Conservation (phyloP, 805 yeast species). For the Ascoidea tarda region DNA sequence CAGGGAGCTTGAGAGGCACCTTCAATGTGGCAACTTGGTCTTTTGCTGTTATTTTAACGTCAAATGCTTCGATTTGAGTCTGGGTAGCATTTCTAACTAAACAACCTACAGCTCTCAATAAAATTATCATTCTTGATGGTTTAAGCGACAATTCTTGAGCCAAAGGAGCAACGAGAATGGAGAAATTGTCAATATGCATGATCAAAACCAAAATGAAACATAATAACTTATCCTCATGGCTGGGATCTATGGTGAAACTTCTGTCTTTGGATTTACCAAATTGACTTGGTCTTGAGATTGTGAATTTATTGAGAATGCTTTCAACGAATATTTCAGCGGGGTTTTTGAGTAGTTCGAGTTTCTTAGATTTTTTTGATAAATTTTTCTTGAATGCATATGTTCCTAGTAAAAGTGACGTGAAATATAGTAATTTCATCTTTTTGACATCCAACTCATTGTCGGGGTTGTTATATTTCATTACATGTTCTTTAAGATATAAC, state of each 20-base stretch:
- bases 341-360: constrained; percentile 46
- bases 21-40: constrained; percentile 72
- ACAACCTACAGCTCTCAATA: constrained; percentile 79
- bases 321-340: constrained; percentile 68
- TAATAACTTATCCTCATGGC: constrained; percentile 72
- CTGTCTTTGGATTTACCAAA: constrained; percentile 66
- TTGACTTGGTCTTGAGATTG: constrained; percentile 47
- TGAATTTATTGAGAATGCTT: constrained; percentile 57
- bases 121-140: constrained; percentile 51
- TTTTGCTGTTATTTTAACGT: constrained; percentile 40
- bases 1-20: constrained; percentile 86
- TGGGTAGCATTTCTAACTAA: constrained; percentile 54
- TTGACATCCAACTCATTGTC: constrained; percentile 28
- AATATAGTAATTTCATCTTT: constrained; percentile 60
- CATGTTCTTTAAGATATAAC: constrained; percentile 34
- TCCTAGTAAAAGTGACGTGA: constrained; percentile 68
- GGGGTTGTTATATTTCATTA: constrained; percentile 21
- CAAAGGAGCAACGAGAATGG: constrained; percentile 63
- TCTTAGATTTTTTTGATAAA: constrained; percentile 37
- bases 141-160: constrained; percentile 77
- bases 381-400: constrained; percentile 61
- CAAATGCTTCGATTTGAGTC: constrained; percentile 63
- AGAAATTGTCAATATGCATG: constrained; percentile 63
- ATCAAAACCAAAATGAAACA: constrained; percentile 64
- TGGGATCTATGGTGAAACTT: constrained; percentile 75